These are phyloP conservation scores for Singerocomus inundabilis DNA, from an alignment of 1,284 basidiomycete species.

Conservation along the genomic window DNA sequence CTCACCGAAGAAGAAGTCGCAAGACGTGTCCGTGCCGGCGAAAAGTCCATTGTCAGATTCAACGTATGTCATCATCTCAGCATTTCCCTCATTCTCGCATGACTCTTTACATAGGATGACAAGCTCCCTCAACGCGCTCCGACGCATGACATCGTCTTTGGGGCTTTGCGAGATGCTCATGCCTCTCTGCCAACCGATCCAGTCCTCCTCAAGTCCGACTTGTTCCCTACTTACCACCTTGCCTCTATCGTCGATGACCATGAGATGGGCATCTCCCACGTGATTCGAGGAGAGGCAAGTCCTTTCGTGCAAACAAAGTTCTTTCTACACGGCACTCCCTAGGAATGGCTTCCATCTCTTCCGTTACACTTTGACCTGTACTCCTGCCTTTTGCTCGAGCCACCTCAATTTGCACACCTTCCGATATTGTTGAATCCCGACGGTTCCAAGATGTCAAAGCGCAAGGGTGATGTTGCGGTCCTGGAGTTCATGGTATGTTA, in stretches of 20 bases:
- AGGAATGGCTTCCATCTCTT: constrained; percentile 98
- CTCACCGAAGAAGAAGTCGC: constrained; percentile 83
- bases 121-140: constrained; percentile 47
- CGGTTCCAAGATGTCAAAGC: constrained; percentile 93
- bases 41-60: constrained; percentile 82
- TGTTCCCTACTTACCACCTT: constrained; percentile 95
- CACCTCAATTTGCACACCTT: constrained; percentile 88
- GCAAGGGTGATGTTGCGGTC: constrained; percentile 87
- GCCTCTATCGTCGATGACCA: constrained; percentile 96
- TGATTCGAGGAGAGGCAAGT: constrained; percentile 87
- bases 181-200: constrained; percentile 85
- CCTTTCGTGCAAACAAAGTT: not conserved
- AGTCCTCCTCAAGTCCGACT: constrained; percentile 88
- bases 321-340: not conserved
- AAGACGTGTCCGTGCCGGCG: constrained; percentile 69
- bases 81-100: constrained; percentile 17
- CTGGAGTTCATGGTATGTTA: constrained; percentile 76
- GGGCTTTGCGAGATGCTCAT: constrained; percentile 69
- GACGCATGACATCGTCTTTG: constrained; percentile 75
- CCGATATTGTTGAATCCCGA: constrained; percentile 90
- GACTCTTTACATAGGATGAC: constrained; percentile 44
- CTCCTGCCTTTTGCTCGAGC: constrained; percentile 65
- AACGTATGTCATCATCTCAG: constrained; percentile 55
- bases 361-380: constrained; percentile 93
- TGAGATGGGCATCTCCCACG: constrained; percentile 95